These are phyloP conservation scores for Phytophthora pinifolia DNA, from an alignment of 352 stramenopile genomes.

Conservation along the genomic window DNA sequence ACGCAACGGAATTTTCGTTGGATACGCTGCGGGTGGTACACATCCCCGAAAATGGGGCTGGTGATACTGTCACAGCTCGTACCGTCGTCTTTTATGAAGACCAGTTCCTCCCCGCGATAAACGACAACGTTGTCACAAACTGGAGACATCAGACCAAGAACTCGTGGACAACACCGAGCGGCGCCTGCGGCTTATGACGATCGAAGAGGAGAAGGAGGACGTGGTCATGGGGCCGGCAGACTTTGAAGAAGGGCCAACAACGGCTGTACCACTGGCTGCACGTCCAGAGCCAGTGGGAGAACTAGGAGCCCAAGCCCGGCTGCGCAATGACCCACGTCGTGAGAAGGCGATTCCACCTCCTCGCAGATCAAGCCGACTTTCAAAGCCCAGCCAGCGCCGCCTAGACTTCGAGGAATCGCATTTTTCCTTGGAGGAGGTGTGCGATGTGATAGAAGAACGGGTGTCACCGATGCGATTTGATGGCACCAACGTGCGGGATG, in stretches of 20 bases:
- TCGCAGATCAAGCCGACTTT: conserved; percentile 1
- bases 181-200: neutral
- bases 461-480: neutral
- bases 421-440: conserved; percentile 8
- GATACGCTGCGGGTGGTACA: neutral
- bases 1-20: conserved; percentile 1
- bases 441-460: conserved; percentile 10
- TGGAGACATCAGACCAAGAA: neutral
- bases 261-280: neutral
- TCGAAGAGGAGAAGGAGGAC: conserved; percentile 6
- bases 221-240: conserved; percentile 1
- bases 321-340: neutral
- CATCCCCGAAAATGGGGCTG: neutral
- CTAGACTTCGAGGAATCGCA: conserved; percentile 15
- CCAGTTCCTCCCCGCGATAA: neutral
- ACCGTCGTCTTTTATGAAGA: conserved; percentile 10
- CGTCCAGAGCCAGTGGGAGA: conserved; percentile 11
- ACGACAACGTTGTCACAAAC: neutral
- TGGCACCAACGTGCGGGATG: conserved; percentile 6
- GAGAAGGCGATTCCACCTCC: conserved; percentile 3
- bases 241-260: neutral
- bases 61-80: neutral
- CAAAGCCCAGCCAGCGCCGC: conserved; percentile 1
- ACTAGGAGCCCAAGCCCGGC: neutral
- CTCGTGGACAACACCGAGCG: neutral